A percentile compares a stretch with the other conserved stretches of the same genome.
Evolutionary conservation across 2,329 filamentous ascomycete species (phyloP).

Genomic region (Xylaria sp.): DNA sequence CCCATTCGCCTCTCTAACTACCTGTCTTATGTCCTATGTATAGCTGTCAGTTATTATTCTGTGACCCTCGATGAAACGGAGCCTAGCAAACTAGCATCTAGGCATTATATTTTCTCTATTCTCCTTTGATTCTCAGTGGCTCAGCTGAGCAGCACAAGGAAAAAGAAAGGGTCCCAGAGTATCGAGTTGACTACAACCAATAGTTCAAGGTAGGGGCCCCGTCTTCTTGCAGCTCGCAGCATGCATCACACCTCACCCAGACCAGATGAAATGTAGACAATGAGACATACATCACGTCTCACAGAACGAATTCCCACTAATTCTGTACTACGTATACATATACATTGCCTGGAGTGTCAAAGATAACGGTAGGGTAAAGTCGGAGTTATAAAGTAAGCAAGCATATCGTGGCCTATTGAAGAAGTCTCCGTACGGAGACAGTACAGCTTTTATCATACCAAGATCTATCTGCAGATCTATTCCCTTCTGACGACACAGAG

Average conservation of each 20-base stretch:
- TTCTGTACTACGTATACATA: no score
- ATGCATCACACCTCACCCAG: background rate
- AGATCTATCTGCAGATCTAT: slow-evolving; percentile 7
- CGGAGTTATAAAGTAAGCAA: no score
- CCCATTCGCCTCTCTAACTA: no score
- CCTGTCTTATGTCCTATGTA: no score
- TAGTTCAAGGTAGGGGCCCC: slow-evolving; percentile 3
- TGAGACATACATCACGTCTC: background rate
- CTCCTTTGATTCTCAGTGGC: background rate
- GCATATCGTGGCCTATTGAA: no score
- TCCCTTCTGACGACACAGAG: background rate
- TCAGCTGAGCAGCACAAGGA: slow-evolving; percentile 5
- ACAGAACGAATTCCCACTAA: background rate
- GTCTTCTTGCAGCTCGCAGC: slow-evolving; percentile 7
- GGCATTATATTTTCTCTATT: background rate
- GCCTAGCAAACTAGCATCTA: background rate
- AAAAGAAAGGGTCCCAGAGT: background rate
- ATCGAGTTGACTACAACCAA: background rate
- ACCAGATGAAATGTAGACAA: background rate
- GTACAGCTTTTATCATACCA: background rate
- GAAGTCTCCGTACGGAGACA: no score
- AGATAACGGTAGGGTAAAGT: no score
- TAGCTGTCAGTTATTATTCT: background rate
- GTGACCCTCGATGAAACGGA: background rate
- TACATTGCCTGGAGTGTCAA: no score